These are phyloP conservation scores for Pseudohalonectria lignicola DNA, from an alignment of 2,329 filamentous ascomycete genomes.

Conservation along the genomic window DNA sequence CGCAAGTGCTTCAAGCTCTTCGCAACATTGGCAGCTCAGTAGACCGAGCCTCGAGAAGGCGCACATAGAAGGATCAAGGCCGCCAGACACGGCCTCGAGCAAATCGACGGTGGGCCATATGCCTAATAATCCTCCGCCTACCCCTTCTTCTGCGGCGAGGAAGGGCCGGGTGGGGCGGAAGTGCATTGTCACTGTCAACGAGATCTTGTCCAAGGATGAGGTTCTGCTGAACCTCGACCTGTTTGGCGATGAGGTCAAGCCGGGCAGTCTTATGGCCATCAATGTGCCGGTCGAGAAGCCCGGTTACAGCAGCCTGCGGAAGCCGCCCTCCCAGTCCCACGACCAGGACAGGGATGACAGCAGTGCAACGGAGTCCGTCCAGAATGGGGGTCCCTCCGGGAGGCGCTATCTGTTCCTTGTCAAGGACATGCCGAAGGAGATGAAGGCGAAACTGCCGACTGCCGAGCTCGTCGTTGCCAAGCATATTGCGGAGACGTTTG, in stretches of 20 bases:
- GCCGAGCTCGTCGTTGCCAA: constrained; percentile 66
- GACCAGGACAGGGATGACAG: constrained; percentile 11
- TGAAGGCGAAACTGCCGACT: constrained; percentile 50
- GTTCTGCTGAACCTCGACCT: constrained; percentile 68
- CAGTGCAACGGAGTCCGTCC: constrained; percentile 5
- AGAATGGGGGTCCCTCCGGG: constrained; percentile 10
- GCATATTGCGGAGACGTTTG: constrained; percentile 69
- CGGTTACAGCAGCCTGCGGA: constrained; percentile 18
- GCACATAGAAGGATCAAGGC: neutral
- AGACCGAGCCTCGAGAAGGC: constrained; percentile 31
- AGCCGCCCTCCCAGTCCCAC: constrained; percentile 11
- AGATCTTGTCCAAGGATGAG: constrained; percentile 67
- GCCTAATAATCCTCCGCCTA: too few relatives aligned
- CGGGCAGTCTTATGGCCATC: constrained; percentile 65
- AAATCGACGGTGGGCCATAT: constrained; percentile 31
- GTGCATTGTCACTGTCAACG: constrained; percentile 52
- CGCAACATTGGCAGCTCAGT: constrained; percentile 42
- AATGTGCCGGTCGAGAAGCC: constrained; percentile 37
- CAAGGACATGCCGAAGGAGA: constrained; percentile 59
- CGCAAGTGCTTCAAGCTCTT: constrained; percentile 19
- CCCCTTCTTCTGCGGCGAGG: constrained; percentile 9
- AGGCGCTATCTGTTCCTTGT: constrained; percentile 59
- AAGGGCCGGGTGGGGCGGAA: constrained; percentile 28
- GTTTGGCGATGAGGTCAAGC: constrained; percentile 50
- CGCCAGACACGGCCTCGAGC: constrained; percentile 33